Evolutionary conservation across 176 grass and related monocot species (phyloP), one percentile per base, ranked within the genome.

Genomic region (Urochloa ruziziensis): DNA sequence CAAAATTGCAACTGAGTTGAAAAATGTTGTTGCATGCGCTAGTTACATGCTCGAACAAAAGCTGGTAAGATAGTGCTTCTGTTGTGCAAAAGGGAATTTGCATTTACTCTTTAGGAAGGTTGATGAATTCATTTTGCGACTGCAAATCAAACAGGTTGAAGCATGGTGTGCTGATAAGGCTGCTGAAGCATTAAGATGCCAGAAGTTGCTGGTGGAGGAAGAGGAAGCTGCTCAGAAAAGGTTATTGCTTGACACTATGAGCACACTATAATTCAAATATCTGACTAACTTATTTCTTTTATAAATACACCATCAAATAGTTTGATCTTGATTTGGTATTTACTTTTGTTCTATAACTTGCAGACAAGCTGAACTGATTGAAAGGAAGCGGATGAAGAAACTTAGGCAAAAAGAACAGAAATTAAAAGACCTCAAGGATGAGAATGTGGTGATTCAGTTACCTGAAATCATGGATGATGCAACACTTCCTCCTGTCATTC

Each of bases 201-300:
- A 98, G 62, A 91, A 94, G 51, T 87, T 98, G 69, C 96, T 98
- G 48, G 89, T 95, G 48, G 96, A 90, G 67, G 96, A 98, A 90
- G 96, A 98, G 84, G 96, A 98, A 80, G 93, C 89, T 83, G 87
- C 89, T 92, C 93, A 98, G 73, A 98, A 94, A 95, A 98, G 89
- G 96, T 94, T 86, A 25, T 23, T 67, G 2, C 18, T 25, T 80
- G 33, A 48, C 39, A 37, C n/a, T 35, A 35, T 80, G 48, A 34
- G 76, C 23, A 0, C 73, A 68, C 44, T 72, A 1, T 62, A 92
- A 27, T 81, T 86, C 6, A 3, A n/a, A 73, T 7, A 74, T 13
- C 33, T 21, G 47, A 7, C 12, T 10, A 48, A 62, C 13, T 82
- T 83, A 66, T 73, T 85, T 44, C 29, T 85, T 68, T 18, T 48